A percentile compares a stretch with the other conserved stretches of the same genome.
Evolutionary conservation across 768 basidiomycete species (phyloP).

Genomic region (Flagelloscypha sp.): DNA sequence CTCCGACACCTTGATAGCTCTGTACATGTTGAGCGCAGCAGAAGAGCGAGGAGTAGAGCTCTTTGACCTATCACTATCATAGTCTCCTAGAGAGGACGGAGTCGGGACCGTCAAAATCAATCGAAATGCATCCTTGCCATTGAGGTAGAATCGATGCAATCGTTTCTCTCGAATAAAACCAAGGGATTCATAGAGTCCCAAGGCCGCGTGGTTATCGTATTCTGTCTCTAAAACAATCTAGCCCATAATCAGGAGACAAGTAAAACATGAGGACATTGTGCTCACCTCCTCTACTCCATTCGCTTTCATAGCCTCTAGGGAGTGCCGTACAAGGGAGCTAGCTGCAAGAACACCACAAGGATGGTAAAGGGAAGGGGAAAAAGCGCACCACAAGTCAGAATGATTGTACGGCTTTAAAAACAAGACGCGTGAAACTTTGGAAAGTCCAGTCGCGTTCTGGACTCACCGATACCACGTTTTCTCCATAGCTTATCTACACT

Average conservation of each 20-base stretch:
- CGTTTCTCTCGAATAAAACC: slow-evolving; percentile 97
- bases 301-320: slow-evolving; percentile 76
- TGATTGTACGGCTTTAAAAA: slow-evolving; percentile 40
- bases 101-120: slow-evolving; percentile 57
- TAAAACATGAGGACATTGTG: slow-evolving; percentile 7
- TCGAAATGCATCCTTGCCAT: slow-evolving; percentile 92
- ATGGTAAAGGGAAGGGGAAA: slow-evolving; percentile 30
- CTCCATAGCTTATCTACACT: slow-evolving; percentile 80
- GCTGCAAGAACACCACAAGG: slow-evolving; percentile 43
- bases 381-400: slow-evolving; percentile 33
- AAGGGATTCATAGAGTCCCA: slow-evolving; percentile 83
- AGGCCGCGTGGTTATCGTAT: slow-evolving; percentile 81
- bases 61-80: too few species aligned
- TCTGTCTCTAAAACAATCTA: slow-evolving; percentile 96
- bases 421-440: slow-evolving; percentile 31
- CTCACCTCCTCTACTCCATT: slow-evolving; percentile 82
- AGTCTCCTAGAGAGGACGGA: too few species aligned
- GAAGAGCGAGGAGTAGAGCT: not conserved
- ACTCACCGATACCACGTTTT: slow-evolving; percentile 87
- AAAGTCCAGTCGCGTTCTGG: too few species aligned
- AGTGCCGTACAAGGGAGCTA: slow-evolving; percentile 73
- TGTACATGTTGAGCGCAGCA: not conserved
- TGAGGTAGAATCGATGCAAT: slow-evolving; percentile 90
- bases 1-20: slow-evolving; percentile 3
- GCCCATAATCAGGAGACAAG: not conserved